These are phyloP conservation scores for Ustilago nuda DNA, from an alignment of 1,284 basidiomycete genomes.

Conservation along the genomic window DNA sequence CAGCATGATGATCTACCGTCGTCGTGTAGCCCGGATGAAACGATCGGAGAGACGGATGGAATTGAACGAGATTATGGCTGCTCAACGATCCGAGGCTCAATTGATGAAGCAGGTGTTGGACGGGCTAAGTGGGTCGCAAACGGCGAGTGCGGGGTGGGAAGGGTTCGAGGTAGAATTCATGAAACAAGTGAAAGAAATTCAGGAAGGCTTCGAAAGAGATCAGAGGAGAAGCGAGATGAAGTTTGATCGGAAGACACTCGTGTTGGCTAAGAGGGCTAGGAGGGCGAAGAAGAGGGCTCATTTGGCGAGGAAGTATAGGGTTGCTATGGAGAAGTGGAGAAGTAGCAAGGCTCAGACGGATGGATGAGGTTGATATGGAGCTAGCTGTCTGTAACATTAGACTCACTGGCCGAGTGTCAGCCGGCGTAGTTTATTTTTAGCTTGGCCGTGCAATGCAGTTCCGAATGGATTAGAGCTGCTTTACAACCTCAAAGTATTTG, in stretches of 20 bases:
- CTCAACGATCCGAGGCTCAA: constrained; percentile 15
- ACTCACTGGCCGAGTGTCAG: background rate
- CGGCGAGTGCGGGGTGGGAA: background rate
- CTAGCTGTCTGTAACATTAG: background rate
- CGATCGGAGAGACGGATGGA: constrained; percentile 47
- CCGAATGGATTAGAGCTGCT: background rate
- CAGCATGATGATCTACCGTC: constrained; percentile 65
- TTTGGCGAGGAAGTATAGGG: constrained; percentile 22
- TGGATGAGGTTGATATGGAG: background rate
- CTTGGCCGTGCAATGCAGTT: constrained; percentile 6
- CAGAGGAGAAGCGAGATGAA: constrained; percentile 42
- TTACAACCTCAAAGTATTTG: no score
- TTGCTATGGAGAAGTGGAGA: constrained; percentile 23
- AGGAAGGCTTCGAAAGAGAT: constrained; percentile 49
- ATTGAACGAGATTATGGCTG: constrained; percentile 38
- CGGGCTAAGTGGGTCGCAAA: background rate
- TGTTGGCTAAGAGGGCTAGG: constrained; percentile 53
- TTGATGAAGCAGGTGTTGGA: constrained; percentile 7
- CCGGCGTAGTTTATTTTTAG: constrained; percentile 22
- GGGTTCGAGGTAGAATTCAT: constrained; percentile 17
- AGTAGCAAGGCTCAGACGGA: background rate
- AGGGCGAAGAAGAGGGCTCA: constrained; percentile 39
- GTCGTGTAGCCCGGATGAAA: constrained; percentile 43
- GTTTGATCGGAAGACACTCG: constrained; percentile 53
- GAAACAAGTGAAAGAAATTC: constrained; percentile 14